A percentile compares a stretch with the other conserved stretches of the same genome.
These are phyloP conservation scores for Mimosa pudica DNA, from an alignment of 306 rosid genomes.

Conservation along the genomic window DNA sequence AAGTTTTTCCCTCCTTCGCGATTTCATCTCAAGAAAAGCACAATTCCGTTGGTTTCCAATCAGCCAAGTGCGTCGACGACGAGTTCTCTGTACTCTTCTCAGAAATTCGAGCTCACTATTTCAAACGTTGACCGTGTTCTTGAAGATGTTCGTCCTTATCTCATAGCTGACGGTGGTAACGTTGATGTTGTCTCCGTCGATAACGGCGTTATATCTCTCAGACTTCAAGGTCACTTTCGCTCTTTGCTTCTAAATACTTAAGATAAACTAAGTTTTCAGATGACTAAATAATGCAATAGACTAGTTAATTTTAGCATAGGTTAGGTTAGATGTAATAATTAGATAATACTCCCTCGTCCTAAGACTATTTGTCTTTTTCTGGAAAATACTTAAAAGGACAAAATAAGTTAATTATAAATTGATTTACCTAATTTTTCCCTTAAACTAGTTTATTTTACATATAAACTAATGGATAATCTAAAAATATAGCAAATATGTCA, in stretches of 20 bases:
- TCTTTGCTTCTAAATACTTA: neutral
- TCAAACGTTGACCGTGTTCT: slow-evolving; percentile 85
- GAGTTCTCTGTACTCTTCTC: slow-evolving; percentile 68
- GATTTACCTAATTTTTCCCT: no score
- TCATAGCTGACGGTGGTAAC: slow-evolving; percentile 91
- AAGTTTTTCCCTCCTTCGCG: slow-evolving; percentile 5
- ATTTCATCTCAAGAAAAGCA: slow-evolving; percentile 20
- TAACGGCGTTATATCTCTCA: slow-evolving; percentile 83
- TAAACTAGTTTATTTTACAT: no score
- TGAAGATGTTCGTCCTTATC: slow-evolving; percentile 92
- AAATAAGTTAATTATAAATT: no score
- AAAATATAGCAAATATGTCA: no score
- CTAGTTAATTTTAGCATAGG: no score
- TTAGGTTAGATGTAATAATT: no score
- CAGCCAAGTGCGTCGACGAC: slow-evolving; percentile 37
- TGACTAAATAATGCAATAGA: no score
- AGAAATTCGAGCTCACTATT: slow-evolving; percentile 67
- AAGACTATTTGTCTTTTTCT: no score
- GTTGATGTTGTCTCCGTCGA: slow-evolving; percentile 84
- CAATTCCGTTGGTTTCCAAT: slow-evolving; percentile 46
- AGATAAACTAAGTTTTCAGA: no score
- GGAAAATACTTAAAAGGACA: no score
- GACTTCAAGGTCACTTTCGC: slow-evolving; percentile 68
- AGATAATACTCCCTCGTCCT: no score
- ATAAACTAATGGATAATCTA: no score